These are phyloP conservation scores for Teratosphaeria nubilosa DNA, from an alignment of 2,329 filamentous ascomycete genomes.

Conservation along the genomic window DNA sequence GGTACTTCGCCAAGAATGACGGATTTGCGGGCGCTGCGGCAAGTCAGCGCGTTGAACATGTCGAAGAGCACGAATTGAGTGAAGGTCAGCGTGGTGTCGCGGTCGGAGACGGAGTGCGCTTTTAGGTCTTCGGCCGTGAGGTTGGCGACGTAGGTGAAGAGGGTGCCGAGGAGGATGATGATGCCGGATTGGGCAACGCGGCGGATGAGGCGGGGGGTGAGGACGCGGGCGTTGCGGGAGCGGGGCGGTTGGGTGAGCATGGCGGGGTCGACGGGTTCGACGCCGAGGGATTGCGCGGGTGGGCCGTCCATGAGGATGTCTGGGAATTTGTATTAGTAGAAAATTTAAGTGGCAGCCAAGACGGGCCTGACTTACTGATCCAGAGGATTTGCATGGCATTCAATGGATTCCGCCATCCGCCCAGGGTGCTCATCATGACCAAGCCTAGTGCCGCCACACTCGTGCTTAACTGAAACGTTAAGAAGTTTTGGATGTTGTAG, in stretches of 20 bases:
- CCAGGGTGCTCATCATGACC: slow-evolving; percentile 81
- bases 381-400: slow-evolving; percentile 99
- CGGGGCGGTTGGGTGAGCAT: slow-evolving; percentile 89
- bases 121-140: slow-evolving; percentile 64
- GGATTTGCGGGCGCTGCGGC: slow-evolving; percentile 83
- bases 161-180: slow-evolving; percentile 87
- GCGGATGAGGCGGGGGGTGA: slow-evolving; percentile 72
- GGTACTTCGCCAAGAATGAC: slow-evolving; percentile 67
- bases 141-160: slow-evolving; percentile 82
- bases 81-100: slow-evolving; percentile 98
- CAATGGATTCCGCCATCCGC: slow-evolving; percentile 88
- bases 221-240: slow-evolving; percentile 74
- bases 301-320: slow-evolving; percentile 99
- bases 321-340: slow-evolving; percentile 31
- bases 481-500: slow-evolving; percentile 98
- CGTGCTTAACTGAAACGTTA: slow-evolving; percentile 96
- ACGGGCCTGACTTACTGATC: slow-evolving; percentile 66
- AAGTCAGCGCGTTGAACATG: slow-evolving; percentile 97
- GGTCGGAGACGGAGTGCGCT: slow-evolving; percentile 59
- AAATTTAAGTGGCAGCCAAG: slow-evolving; percentile 3
- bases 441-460: slow-evolving; percentile 87
- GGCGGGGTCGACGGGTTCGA: slow-evolving; percentile 86
- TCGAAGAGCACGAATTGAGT: slow-evolving; percentile 98
- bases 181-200: slow-evolving; percentile 79
- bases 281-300: slow-evolving; percentile 89